Evolutionary conservation across 1,284 basidiomycete species (phyloP), one percentile per base, ranked within the genome.

Genomic region (Schizopora paradoxa): DNA sequence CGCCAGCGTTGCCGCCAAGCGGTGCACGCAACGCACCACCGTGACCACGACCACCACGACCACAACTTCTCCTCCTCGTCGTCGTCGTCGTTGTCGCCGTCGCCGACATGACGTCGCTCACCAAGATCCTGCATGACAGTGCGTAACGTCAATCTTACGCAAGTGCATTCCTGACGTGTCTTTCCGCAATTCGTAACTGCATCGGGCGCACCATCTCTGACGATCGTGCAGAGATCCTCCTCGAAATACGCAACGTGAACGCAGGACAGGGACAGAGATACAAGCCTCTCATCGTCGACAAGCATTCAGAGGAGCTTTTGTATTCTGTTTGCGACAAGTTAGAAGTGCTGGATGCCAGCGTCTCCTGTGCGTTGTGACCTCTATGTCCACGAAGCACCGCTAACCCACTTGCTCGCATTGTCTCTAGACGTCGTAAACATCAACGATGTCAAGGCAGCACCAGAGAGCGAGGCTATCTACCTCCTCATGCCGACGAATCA

Each of bases 211-310:
- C 14, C 7, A 41, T n/a, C n/a, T n/a, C n/a, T n/a, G n/a, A 34
- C 27, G 47, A 13, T 43, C 16, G 19, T 43, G 10, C 57, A 91
- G 86, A 82, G 60, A 87, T 90, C 61, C 71, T 91, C 47, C 82
- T 88, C 46, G 81, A 83, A 21, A 84, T 91, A 59, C 77, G 85
- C 63, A 86, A 84, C 40, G 79, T 91, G 58, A 33, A 51, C 13
- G 45, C 45, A 37, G 82, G 89, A 58, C 87, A 89, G 2, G 78
- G 82, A 6, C 78, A 77, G 48, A 70, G 77, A 75, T 99, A 95
- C 95, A 99, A 99, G 77, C 86, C 95, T 58, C 78, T 99, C 40
- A 91, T 99, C 50, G 89, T 98, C 33, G 95, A 99, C 66, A 86
- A 93, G 52, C 81, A 91, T 67, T 87, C 92, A 23, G 86, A 93